Evolutionary conservation across 768 basidiomycete species (phyloP), one percentile per base, ranked within the genome.

Genomic region (Punctularia strigosozonata): DNA sequence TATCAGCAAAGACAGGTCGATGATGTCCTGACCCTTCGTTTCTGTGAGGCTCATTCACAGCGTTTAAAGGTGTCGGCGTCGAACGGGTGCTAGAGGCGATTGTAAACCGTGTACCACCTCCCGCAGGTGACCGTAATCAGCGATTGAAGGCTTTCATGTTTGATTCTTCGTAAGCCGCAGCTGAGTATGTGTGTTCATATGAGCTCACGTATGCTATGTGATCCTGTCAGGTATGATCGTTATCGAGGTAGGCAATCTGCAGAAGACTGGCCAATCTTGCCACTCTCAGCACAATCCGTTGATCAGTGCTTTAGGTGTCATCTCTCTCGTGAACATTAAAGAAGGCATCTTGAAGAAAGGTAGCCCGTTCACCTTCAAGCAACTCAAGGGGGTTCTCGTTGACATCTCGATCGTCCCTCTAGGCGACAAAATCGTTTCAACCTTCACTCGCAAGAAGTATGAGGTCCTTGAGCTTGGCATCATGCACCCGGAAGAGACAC

Each of bases 1-100:
- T 98, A 45, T 90, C 86, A 39, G 95, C 95, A 10, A 99, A 99
- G 62, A 88, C 87, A 6, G 95, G 95, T 2, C 55, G 71, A n/a
- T n/a, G n/a, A n/a, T n/a, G n/a, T n/a, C n/a, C n/a, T n/a, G n/a
- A n/a, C n/a, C n/a, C n/a, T n/a, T n/a, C n/a, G n/a, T n/a, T n/a
- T n/a, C n/a, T n/a, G n/a, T n/a, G n/a, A n/a, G n/a, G n/a, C n/a
- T n/a, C n/a, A n/a, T n/a, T n/a, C n/a, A n/a, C n/a, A n/a, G n/a
- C n/a, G n/a, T n/a, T n/a, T n/a, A n/a, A n/a, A n/a, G n/a, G n/a
- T n/a, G n/a, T n/a, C n/a, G n/a, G n/a, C n/a, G 80, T 94, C 5
- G 74, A 82, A 28, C 58, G 61, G 4, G 78, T 99, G 2, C 64
- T 99, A 33, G 62, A 71, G 42, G 85, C 85, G 14, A 84, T 98